Conservation (phyloP, 768 basidiomycete species). For the Mycena albidolilacea region DNA sequence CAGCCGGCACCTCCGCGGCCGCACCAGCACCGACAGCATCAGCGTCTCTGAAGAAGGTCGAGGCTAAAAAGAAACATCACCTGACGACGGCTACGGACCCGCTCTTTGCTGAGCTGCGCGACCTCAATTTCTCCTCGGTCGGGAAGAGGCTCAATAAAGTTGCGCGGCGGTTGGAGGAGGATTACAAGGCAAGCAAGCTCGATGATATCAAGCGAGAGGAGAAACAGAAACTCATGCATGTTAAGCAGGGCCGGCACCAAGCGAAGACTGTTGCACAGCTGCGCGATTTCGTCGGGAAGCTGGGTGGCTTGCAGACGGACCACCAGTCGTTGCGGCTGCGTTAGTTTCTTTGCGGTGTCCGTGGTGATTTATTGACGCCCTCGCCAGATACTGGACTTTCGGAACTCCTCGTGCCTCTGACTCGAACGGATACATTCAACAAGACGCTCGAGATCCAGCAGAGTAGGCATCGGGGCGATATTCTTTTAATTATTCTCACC, state of each 20-base stretch:
- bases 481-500: slow-evolving; percentile 5
- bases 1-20: slow-evolving; percentile 58
- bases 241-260: slow-evolving; percentile 79
- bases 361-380: slow-evolving; percentile 19
- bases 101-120: slow-evolving; percentile 86
- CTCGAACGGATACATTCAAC: slow-evolving; percentile 90
- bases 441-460: slow-evolving; percentile 96
- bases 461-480: slow-evolving; percentile 65
- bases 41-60: slow-evolving; percentile 70
- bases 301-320: slow-evolving; percentile 93
- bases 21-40: slow-evolving; percentile 59
- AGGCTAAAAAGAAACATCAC: slow-evolving; percentile 92
- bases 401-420: slow-evolving; percentile 90
- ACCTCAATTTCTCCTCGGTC: slow-evolving; percentile 93
- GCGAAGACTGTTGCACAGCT: slow-evolving; percentile 94
- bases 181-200: slow-evolving; percentile 80
- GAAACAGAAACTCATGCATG: slow-evolving; percentile 5
- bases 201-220: neutral
- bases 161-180: slow-evolving; percentile 89
- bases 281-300: slow-evolving; percentile 94
- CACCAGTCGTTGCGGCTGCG: slow-evolving; percentile 92
- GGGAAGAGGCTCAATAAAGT: slow-evolving; percentile 85
- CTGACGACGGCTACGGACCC: slow-evolving; percentile 85
- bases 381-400: slow-evolving; percentile 90
- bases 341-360: slow-evolving; percentile 63